Evolutionary conservation across 345 rosid genomes (phyloP).

Genomic region (Reutealis trisperma): DNA sequence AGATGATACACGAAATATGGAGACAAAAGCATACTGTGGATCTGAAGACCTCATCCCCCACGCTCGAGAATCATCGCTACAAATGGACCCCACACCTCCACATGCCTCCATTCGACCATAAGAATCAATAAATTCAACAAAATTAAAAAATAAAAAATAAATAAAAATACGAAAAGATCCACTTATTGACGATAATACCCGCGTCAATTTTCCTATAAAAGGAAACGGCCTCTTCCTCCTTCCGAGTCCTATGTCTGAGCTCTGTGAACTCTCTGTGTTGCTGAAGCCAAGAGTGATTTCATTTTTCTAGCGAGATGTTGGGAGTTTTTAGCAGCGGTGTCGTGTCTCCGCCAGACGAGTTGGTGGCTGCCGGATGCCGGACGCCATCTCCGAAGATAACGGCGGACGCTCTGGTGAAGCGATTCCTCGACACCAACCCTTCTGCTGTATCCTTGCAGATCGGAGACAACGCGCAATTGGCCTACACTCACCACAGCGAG

Average conservation of each 20-base stretch:
- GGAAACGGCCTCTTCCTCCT: background rate
- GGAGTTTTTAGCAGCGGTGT: slow-evolving; percentile 83
- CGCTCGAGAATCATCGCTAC: slow-evolving; percentile 44
- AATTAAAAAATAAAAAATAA: background rate
- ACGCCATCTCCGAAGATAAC: slow-evolving; percentile 89
- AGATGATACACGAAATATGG: background rate
- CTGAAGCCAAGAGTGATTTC: slow-evolving; percentile 1
- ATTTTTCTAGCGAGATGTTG: slow-evolving; percentile 49
- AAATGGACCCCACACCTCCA: slow-evolving; percentile 26
- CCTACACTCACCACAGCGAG: slow-evolving; percentile 75
- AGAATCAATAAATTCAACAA: background rate
- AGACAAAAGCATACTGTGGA: slow-evolving; percentile 19
- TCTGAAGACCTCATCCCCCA: slow-evolving; percentile 2
- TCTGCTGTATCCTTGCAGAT: slow-evolving; percentile 69
- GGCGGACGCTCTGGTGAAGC: slow-evolving; percentile 57
- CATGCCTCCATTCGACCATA: slow-evolving; percentile 4
- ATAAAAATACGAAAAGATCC: background rate
- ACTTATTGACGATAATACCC: slow-evolving; percentile 23
- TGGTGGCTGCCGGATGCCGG: slow-evolving; percentile 91
- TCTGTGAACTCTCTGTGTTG: slow-evolving; percentile 6
- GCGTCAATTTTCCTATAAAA: slow-evolving; percentile 27
- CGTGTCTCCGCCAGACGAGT: slow-evolving; percentile 89
- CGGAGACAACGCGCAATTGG: slow-evolving; percentile 73
- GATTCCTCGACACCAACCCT: slow-evolving; percentile 56
- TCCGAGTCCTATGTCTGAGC: slow-evolving; percentile 20